Percentiles rank a stretch among this genome's conserved stretches.
These are phyloP conservation scores for Phytophthora crassamura DNA, from an alignment of 352 stramenopile genomes.

Conservation along the genomic window DNA sequence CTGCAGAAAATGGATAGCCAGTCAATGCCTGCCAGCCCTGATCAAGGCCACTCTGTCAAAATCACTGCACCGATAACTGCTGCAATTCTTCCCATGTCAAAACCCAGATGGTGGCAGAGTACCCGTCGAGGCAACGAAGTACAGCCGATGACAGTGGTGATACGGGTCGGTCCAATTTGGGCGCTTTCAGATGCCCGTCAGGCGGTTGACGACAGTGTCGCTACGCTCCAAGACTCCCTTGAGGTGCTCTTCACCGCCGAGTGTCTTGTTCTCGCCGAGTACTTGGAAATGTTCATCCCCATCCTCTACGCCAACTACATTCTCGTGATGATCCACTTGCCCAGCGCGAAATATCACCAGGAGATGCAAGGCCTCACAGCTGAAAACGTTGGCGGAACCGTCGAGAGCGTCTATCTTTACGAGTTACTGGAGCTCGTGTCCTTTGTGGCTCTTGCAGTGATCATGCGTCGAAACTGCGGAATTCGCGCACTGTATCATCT, in stretches of 20 bases:
- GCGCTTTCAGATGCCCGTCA: too few relatives aligned
- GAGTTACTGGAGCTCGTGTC: constrained; percentile 21
- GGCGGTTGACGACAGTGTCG: neutral
- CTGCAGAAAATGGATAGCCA: too few relatives aligned
- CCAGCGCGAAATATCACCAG: constrained; percentile 26
- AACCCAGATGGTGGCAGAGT: neutral
- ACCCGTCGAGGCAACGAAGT: too few relatives aligned
- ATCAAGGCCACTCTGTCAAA: too few relatives aligned
- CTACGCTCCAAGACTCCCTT: constrained; percentile 1
- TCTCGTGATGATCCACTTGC: too few relatives aligned
- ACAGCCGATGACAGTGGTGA: neutral
- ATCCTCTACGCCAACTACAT: too few relatives aligned
- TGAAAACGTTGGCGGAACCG: neutral
- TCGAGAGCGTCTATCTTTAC: constrained; percentile 19
- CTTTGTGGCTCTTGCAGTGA: constrained; percentile 10
- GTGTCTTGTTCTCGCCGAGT: too few relatives aligned
- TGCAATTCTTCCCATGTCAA: neutral
- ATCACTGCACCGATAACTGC: too few relatives aligned
- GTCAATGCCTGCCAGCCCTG: too few relatives aligned
- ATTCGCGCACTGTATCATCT: constrained; percentile 23
- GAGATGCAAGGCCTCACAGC: constrained; percentile 14
- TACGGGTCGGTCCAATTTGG: too few relatives aligned
- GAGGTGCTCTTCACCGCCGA: constrained; percentile 31
- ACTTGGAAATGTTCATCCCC: too few relatives aligned
- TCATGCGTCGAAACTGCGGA: too few relatives aligned